phyloP scores from a whole-genome alignment of 1,284 basidiomycete genomes.

The Ganoderma resinaceum region DNA sequence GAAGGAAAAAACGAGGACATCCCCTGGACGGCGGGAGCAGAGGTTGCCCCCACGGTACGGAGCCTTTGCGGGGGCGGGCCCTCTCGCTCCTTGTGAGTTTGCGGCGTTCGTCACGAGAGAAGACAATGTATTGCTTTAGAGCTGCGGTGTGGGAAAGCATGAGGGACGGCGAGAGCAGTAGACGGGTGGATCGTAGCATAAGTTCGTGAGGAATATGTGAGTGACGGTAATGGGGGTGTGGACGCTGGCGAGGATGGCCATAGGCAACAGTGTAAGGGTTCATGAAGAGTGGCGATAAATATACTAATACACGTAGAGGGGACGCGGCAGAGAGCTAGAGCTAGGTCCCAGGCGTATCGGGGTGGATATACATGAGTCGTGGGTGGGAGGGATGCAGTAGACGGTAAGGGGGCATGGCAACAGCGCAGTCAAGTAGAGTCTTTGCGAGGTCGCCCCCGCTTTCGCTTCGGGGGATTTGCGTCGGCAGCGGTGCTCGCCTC shows the following conservation, averaged over 20 bases:
- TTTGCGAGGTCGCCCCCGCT: conserved; percentile 78
- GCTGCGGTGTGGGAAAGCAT: conserved; percentile 28
- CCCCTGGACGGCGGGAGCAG: conserved; percentile 21
- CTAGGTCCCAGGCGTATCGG: conserved; percentile 1
- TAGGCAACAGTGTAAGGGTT: conserved; percentile 26
- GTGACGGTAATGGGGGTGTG: conserved; percentile 8
- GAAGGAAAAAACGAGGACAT: conserved; percentile 2
- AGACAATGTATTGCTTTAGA: conserved; percentile 22
- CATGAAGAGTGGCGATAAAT: conserved; percentile 25
- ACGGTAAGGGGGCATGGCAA: conserved; percentile 3
- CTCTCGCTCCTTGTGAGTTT: conserved; percentile 20
- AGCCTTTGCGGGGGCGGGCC: conserved; percentile 23
- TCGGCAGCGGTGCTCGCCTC: conserved; percentile 36
- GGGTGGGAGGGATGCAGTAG: background rate
- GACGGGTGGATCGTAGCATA: conserved; percentile 25
- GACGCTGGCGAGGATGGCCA: conserved; percentile 17
- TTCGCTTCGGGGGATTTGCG: conserved; percentile 58
- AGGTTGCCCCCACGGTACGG: conserved; percentile 29
- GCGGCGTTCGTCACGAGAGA: conserved; percentile 16
- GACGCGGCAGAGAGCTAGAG: background rate
- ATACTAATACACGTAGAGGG: conserved; percentile 24
- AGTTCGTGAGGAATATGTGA: conserved; percentile 17
- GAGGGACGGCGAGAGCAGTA: conserved; percentile 21
- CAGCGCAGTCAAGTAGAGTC: conserved; percentile 33
- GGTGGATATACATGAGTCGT: conserved; percentile 1